Evolutionary conservation across 768 basidiomycete genomes (phyloP).

Genomic region (Collybia mongolica): DNA sequence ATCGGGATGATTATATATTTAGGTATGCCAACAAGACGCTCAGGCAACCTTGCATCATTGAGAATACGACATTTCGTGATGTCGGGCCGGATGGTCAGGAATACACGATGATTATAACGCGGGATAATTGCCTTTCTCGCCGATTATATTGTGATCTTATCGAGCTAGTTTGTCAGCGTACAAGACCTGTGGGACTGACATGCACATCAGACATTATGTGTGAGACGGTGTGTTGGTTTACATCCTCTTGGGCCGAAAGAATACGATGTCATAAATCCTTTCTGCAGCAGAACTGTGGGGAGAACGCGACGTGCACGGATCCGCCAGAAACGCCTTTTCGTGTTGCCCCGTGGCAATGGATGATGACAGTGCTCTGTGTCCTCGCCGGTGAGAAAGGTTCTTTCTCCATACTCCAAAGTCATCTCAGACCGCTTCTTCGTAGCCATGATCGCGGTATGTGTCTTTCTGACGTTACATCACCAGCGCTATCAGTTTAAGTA

Average conservation of each 20-base stretch:
- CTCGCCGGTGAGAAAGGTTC: slow-evolving; percentile 30
- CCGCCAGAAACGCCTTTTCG: slow-evolving; percentile 35
- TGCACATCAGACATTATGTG: slow-evolving; percentile 60
- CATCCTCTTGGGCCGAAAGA: not conserved
- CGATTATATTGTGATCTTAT: slow-evolving; percentile 53
- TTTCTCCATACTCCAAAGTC: not conserved
- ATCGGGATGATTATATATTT: slow-evolving; percentile 1
- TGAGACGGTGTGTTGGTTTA: slow-evolving; percentile 29
- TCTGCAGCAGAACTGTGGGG: slow-evolving; percentile 28
- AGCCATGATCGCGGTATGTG: slow-evolving; percentile 38
- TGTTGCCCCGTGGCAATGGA: slow-evolving; percentile 45
- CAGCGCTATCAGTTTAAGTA: slow-evolving; percentile 35
- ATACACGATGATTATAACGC: slow-evolving; percentile 48
- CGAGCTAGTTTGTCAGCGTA: slow-evolving; percentile 40
- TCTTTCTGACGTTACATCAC: slow-evolving; percentile 38
- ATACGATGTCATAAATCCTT: too few relatives aligned
- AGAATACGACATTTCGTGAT: slow-evolving; percentile 53
- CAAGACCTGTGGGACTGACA: slow-evolving; percentile 35
- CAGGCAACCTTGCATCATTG: slow-evolving; percentile 48
- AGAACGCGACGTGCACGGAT: slow-evolving; percentile 22
- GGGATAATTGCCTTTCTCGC: slow-evolving; percentile 57
- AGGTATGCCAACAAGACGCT: slow-evolving; percentile 59
- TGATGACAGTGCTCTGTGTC: slow-evolving; percentile 33
- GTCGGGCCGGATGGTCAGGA: slow-evolving; percentile 36
- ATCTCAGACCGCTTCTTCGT: not conserved